A percentile compares a stretch with the other conserved stretches of the same genome.
Conservation (phyloP, 148 eudicot genomes). For the Bassia scoparia region DNA sequence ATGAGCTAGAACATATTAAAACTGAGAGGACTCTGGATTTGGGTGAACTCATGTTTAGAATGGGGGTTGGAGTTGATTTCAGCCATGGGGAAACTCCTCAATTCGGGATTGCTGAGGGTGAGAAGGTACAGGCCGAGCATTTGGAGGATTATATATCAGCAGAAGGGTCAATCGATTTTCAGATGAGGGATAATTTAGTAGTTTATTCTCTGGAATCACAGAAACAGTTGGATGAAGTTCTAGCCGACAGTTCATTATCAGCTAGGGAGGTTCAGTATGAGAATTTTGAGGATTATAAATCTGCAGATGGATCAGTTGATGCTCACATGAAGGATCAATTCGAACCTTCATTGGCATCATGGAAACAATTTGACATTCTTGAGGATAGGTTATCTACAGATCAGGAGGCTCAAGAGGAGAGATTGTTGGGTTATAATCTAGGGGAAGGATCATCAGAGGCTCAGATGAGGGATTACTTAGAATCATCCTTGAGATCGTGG, state of each 20-base stretch:
- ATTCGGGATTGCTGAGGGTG: slow-evolving; percentile 20
- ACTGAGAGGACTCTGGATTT: slow-evolving; percentile 16
- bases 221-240: slow-evolving; percentile 28
- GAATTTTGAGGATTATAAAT: slow-evolving; percentile 31
- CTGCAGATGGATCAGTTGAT: slow-evolving; percentile 41
- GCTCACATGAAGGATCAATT: slow-evolving; percentile 32
- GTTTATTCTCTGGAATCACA: slow-evolving; percentile 41
- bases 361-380: slow-evolving; percentile 36
- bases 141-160: slow-evolving; percentile 36
- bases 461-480: slow-evolving; percentile 35
- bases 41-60: slow-evolving; percentile 20
- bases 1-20: slow-evolving; percentile 21
- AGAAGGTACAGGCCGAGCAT: slow-evolving; percentile 28
- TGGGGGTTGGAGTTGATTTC: slow-evolving; percentile 17
- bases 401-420: slow-evolving; percentile 17
- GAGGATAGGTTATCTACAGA: slow-evolving; percentile 6
- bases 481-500: slow-evolving; percentile 52
- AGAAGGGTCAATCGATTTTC: slow-evolving; percentile 38
- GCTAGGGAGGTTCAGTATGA: no score
- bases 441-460: slow-evolving; percentile 46
- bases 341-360: slow-evolving; percentile 46
- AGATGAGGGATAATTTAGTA: slow-evolving; percentile 30
- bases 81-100: slow-evolving; percentile 20
- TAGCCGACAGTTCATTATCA: slow-evolving; percentile 5
- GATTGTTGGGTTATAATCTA: slow-evolving; percentile 36